Evolutionary conservation across 495 filamentous ascomycete species (phyloP).

Genomic region (Aspergillus saccharolyticus): DNA sequence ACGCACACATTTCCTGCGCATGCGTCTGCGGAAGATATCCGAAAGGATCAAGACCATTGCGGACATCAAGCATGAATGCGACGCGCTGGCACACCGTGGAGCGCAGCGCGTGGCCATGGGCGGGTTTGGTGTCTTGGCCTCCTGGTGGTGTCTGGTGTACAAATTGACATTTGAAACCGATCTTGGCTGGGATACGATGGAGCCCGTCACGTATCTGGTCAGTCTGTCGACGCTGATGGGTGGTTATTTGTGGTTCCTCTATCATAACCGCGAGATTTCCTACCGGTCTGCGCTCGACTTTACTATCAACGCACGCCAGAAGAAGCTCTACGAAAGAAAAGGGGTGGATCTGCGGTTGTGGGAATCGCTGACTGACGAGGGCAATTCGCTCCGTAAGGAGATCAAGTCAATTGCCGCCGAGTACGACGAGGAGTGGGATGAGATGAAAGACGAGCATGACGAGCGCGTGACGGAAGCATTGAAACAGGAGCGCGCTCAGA

Average conservation of each 20-base stretch:
- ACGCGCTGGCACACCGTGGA: conserved; percentile 64
- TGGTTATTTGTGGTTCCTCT: conserved; percentile 91
- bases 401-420: conserved; percentile 77
- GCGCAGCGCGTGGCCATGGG: conserved; percentile 76
- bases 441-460: conserved; percentile 68
- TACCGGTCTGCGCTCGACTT: conserved; percentile 82
- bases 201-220: conserved; percentile 85
- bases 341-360: conserved; percentile 74
- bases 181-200: conserved; percentile 85
- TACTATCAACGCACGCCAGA: conserved; percentile 73
- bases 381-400: conserved; percentile 71
- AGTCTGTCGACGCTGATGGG: conserved; percentile 78
- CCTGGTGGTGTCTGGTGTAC: conserved; percentile 80
- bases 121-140: conserved; percentile 64
- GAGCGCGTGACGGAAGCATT: conserved; percentile 67
- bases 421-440: conserved; percentile 95
- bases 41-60: conserved; percentile 60
- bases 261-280: conserved; percentile 82
- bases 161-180: conserved; percentile 72
- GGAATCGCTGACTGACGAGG: conserved; percentile 76
- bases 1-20: conserved; percentile 78
- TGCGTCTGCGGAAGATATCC: conserved; percentile 67
- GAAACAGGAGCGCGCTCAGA: conserved; percentile 54
- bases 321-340: conserved; percentile 64
- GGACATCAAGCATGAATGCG: conserved; percentile 76